A percentile compares a stretch with the other conserved stretches of the same genome.
These are phyloP conservation scores for Rhizopus sp. DNA, from an alignment of 371 early-diverging fungal species.

Conservation along the genomic window DNA sequence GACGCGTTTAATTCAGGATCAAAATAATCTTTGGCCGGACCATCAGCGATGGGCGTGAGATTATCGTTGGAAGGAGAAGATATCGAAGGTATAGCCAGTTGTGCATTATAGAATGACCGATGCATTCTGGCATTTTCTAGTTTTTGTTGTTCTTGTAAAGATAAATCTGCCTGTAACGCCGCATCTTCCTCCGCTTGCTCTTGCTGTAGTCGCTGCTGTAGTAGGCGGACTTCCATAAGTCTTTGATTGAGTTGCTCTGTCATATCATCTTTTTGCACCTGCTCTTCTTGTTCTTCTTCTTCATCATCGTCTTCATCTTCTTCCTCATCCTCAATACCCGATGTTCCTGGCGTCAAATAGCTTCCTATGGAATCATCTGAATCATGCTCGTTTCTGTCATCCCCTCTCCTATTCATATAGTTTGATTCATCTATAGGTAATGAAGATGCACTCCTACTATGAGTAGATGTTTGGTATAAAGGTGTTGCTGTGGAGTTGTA, in stretches of 20 bases:
- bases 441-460: background rate
- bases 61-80: background rate
- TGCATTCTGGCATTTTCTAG: constrained; percentile 5
- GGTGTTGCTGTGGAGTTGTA: background rate
- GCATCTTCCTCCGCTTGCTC: too few species aligned
- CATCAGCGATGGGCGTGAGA: background rate
- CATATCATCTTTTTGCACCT: constrained; percentile 12
- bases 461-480: background rate
- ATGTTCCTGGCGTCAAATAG: constrained; percentile 40
- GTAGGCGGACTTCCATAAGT: background rate
- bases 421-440: constrained; percentile 1
- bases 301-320: constrained; percentile 18
- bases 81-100: constrained; percentile 19
- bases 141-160: background rate
- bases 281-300: background rate
- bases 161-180: background rate
- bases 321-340: constrained; percentile 19
- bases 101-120: constrained; percentile 23
- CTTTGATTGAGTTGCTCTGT: constrained; percentile 8
- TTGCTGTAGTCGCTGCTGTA: background rate
- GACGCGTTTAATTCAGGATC: background rate
- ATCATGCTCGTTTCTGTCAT: background rate
- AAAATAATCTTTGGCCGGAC: background rate
- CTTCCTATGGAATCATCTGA: constrained; percentile 47
- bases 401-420: constrained; percentile 8